Conservation (phyloP, 2,329 filamentous ascomycete genomes). For the Trichoderma koningiopsis region DNA sequence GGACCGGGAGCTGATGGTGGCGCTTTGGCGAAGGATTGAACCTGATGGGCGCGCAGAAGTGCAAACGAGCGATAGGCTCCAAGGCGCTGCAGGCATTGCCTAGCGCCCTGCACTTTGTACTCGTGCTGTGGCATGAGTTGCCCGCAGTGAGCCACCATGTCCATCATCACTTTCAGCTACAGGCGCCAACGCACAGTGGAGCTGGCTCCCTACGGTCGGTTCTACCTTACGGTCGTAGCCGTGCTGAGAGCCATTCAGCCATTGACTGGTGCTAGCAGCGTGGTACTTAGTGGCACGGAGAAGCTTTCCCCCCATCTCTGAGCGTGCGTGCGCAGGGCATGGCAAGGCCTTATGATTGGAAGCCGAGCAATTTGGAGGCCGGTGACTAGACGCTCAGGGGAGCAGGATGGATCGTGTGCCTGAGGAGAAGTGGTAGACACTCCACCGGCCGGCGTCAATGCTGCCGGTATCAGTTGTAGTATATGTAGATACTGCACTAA, state of each 20-base stretch:
- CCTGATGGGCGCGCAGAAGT: neutral
- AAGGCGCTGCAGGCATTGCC: neutral
- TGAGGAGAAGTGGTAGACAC: neutral
- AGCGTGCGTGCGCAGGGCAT: neutral
- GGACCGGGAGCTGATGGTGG: constrained; percentile 22
- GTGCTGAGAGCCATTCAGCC: neutral
- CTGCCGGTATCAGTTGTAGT: neutral
- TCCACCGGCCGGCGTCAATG: neutral
- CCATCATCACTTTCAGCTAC: neutral
- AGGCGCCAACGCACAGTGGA: constrained; percentile 16
- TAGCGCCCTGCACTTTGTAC: neutral
- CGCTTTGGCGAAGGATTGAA: constrained; percentile 17
- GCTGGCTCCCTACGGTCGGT: neutral
- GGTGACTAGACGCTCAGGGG: neutral
- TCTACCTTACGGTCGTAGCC: neutral
- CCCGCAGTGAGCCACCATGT: neutral
- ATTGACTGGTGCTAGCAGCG: neutral
- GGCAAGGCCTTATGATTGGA: neutral
- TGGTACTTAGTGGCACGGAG: neutral
- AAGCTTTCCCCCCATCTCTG: neutral
- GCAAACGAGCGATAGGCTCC: neutral
- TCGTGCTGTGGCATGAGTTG: neutral
- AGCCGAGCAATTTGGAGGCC: neutral
- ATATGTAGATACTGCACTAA: neutral
- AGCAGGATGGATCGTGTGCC: neutral